Evolutionary conservation across 495 filamentous ascomycete species (phyloP).

Genomic region (Filosporella fistucella): DNA sequence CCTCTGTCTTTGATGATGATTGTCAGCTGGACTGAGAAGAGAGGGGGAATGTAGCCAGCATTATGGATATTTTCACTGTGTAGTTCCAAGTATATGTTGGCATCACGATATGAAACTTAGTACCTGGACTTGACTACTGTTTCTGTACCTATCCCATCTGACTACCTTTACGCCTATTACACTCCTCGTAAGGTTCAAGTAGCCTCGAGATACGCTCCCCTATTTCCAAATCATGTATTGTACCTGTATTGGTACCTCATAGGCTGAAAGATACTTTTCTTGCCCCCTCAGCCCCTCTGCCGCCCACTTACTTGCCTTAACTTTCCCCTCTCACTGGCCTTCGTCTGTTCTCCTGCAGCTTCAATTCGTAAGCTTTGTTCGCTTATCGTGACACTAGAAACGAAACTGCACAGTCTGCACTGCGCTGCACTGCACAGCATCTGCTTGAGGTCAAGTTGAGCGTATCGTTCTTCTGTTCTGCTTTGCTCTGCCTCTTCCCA

Average conservation of each 20-base stretch:
- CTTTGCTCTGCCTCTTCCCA: background rate
- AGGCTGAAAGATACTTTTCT: background rate
- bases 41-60: too few species aligned
- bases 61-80: too few species aligned
- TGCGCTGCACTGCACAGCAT: background rate
- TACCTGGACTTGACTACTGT: background rate
- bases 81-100: too few species aligned
- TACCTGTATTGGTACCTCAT: background rate
- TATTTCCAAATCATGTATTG: background rate
- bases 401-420: background rate
- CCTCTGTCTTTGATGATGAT: too few species aligned
- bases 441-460: too few species aligned
- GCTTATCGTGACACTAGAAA: slow-evolving; percentile 1
- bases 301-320: background rate
- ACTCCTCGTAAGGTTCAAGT: background rate
- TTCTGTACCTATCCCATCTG: background rate
- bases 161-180: too few species aligned
- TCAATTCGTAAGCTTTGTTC: slow-evolving; percentile 12
- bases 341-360: slow-evolving; percentile 5
- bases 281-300: background rate
- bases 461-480: background rate
- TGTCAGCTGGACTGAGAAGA: too few species aligned
- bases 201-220: background rate
- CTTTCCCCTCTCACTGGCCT: background rate
- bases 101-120: too few species aligned